phyloP scores from a whole-genome alignment of 2,329 filamentous ascomycete genomes.

The Blastomyces silverae region DNA sequence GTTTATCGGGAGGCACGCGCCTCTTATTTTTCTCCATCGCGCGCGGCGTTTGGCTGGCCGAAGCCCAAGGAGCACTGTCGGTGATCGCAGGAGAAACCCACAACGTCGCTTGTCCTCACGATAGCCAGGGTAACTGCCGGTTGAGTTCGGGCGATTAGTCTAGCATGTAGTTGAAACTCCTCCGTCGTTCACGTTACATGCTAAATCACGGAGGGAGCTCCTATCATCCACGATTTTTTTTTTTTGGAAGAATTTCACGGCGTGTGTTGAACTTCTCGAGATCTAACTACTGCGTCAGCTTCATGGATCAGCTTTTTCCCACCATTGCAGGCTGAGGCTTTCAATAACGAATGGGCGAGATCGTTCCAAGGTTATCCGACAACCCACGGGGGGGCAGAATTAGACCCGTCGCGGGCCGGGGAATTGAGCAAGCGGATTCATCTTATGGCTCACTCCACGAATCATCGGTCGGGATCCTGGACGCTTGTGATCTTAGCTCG shows the following conservation, averaged over 20 bases:
- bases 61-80: neutral
- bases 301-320: neutral
- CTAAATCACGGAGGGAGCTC: neutral
- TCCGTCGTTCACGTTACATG: neutral
- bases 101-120: neutral
- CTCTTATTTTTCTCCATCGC: neutral
- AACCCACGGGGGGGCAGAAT: neutral
- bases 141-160: neutral
- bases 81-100: neutral
- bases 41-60: neutral
- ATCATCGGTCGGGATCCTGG: neutral
- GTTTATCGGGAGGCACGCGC: constrained; percentile 7
- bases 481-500: neutral
- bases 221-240: neutral
- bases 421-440: neutral
- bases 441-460: neutral
- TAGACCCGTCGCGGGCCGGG: neutral
- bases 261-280: neutral
- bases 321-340: no score
- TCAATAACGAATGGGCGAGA: neutral
- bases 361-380: neutral
- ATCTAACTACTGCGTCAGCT: neutral
- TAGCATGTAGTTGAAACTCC: neutral
- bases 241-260: neutral
- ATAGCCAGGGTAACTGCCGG: neutral